Evolutionary conservation across 2,329 filamentous ascomycete genomes (phyloP), one percentile per base, ranked within the genome.

Genomic region (Fusarium dimerum): DNA sequence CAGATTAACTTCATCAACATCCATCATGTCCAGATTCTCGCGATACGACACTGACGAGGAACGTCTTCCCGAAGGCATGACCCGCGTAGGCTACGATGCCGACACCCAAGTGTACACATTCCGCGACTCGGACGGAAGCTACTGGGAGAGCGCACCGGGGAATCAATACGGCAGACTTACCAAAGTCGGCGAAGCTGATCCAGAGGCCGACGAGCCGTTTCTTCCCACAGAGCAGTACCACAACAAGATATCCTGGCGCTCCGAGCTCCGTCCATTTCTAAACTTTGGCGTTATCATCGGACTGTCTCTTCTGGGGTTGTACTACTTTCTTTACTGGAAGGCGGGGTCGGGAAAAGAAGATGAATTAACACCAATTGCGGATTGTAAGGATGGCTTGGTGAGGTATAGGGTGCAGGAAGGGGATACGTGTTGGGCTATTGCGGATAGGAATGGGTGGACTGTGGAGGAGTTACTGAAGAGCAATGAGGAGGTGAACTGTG

Each of bases 281-380:
- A 83, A 83, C 63, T 85, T 84, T 67, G 80, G 79, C 48, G 66
- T 84, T 54, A 66, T 85, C 36, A 72, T 82, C 48, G 71, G 80
- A 5, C 60, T 83, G 15, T 78, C 76, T 53, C 66, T 85, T 44
- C 62, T 84, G 34, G 64, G 76, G 16, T 60, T 84, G 41, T 75
- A 78, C 53, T 81, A 76, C 76, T 76, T 76, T 64, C 68, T 81
- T 16, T 66, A 70, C 51, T 62, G 66, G 49, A 66, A 65, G 3
- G 61, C 71, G 0, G 61, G 62, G 12, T 41, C 58, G 8, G 20
- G 20, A 26, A 26, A 26, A 7, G 62, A 60, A 10, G 52, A 54
- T 17, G 48, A 43, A 20, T 53, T 49, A 51, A 56, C 41, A 18
- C 50, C 54, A 1, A 47, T 54, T 3, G 51, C 57, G 7, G 41